A percentile compares a stretch with the other conserved stretches of the same genome.
Evolutionary conservation across 192 early-diverging fungal species (phyloP).

Genomic region (Phycomyces nitens): DNA sequence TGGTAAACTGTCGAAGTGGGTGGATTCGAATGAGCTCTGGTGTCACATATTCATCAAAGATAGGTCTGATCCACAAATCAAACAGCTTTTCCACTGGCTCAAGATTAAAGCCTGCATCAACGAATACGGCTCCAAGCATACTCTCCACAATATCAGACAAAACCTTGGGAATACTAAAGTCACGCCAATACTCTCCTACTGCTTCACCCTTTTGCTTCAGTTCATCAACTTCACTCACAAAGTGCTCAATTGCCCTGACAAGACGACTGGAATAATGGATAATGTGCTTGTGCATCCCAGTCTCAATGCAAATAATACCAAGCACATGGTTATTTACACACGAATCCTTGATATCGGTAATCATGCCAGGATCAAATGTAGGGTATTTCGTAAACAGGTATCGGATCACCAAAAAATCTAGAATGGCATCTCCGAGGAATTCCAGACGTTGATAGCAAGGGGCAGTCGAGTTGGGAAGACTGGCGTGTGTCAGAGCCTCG

Average conservation of each 20-base stretch:
- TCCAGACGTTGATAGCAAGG: conserved; percentile 90
- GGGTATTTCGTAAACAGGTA: conserved; percentile 71
- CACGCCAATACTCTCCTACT: conserved; percentile 71
- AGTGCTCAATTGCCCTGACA: conserved; percentile 53
- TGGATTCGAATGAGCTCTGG: conserved; percentile 43
- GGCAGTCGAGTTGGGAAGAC: conserved; percentile 46
- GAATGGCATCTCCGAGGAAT: conserved; percentile 77
- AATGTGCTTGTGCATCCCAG: conserved; percentile 64
- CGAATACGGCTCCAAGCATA: conserved; percentile 79
- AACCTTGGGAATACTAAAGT: conserved; percentile 83
- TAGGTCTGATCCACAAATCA: conserved; percentile 29
- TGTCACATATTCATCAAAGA: conserved; percentile 41
- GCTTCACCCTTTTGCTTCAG: conserved; percentile 28
- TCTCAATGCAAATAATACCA: conserved; percentile 60
- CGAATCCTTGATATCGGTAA: conserved; percentile 82
- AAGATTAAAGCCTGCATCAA: conserved; percentile 74
- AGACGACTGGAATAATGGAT: conserved; percentile 60
- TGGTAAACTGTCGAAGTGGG: conserved; percentile 38
- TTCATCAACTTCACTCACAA: conserved; percentile 45
- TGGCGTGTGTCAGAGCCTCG: conserved; percentile 88
- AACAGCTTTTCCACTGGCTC: conserved; percentile 46
- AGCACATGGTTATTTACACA: conserved; percentile 87
- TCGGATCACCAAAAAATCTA: conserved; percentile 77
- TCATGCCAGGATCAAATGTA: conserved; percentile 64
- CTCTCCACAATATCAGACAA: conserved; percentile 88